Evolutionary conservation across 2,329 filamentous ascomycete species (phyloP), one percentile per base, ranked within the genome.

Genomic region (Ceratocystis huliohia): DNA sequence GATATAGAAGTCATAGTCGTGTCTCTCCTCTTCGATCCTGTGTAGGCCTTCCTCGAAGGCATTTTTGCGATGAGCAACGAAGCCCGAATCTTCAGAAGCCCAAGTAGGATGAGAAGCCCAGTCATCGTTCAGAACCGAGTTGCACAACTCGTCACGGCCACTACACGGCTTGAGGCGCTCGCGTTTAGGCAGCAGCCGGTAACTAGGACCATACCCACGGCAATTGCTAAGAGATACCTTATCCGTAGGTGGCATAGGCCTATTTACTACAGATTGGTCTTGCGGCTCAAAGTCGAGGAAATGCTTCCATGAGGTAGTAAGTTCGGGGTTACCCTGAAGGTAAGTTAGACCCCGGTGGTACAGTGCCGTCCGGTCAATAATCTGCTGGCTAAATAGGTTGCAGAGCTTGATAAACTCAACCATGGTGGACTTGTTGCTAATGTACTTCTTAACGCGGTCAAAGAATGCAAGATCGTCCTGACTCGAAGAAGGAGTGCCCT

Each of bases 71-170:
- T 99, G 94, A 13, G 94, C 94, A 68, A 99, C 93, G 72, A 99
- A 99, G 0, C 94, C 94, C 57, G 90, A 96, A 73, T 99, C 94
- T 75, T 99, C 94, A 0, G 93, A 97, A 1, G 93, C 94, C 94
- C 94, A 99, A 0, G 94, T 99, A 2, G 94, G 94, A 76, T 99
- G 94, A 30, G 93, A 97, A 1, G 94, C 94, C 94, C 94, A 99
- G 71, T 96, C 90, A 71, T 99, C 94, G 70, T 99, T 99, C 65
- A 99, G 80, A 0, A 99, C 93, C 28, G 88, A 87, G 70, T 90
- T 88, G 77, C 94, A 99, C 71, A 99, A 86, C 74, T 96, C 91
- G 73, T 99, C 94, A 59, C 94, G 88, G 10, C 94, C 94, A 73
- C 90, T 94, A 78, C 94, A 99, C 0, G 88, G 85, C 78, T 96